Conservation (phyloP, 306 rosid genomes). For the Geum urbanum region DNA sequence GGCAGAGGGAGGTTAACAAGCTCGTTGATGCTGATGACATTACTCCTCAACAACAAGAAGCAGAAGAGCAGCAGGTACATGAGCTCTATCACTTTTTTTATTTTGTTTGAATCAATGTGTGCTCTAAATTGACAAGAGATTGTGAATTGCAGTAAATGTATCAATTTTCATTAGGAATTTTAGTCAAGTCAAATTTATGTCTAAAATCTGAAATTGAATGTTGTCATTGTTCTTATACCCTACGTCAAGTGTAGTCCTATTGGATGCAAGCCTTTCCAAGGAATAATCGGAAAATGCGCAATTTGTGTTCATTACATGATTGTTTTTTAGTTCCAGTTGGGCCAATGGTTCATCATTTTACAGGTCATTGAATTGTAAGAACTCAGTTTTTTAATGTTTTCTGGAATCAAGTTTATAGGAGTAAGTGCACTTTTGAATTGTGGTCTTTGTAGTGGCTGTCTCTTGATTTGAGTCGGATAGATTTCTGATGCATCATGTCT, state of each 20-base stretch:
- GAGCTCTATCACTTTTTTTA: background rate
- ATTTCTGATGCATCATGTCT: too few relatives aligned
- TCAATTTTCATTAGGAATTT: background rate
- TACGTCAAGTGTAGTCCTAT: background rate
- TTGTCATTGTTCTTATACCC: background rate
- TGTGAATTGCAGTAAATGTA: background rate
- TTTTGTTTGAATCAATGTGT: background rate
- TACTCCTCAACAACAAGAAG: slow-evolving; percentile 27
- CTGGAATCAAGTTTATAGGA: background rate
- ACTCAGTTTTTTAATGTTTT: background rate
- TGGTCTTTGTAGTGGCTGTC: background rate
- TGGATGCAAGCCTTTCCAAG: background rate
- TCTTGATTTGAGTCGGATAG: background rate
- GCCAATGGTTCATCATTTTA: background rate
- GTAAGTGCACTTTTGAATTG: background rate
- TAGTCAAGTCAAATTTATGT: too few relatives aligned
- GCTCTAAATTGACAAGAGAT: background rate
- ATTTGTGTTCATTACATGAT: background rate
- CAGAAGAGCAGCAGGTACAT: slow-evolving; percentile 46
- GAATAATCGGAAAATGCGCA: background rate
- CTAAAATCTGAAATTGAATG: background rate
- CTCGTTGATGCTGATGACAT: slow-evolving; percentile 27
- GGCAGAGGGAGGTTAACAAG: slow-evolving; percentile 48
- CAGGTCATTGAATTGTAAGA: background rate
- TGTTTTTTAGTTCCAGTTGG: background rate